phyloP scores from a whole-genome alignment of 768 basidiomycete genomes.

The Leccinellum luteum region DNA sequence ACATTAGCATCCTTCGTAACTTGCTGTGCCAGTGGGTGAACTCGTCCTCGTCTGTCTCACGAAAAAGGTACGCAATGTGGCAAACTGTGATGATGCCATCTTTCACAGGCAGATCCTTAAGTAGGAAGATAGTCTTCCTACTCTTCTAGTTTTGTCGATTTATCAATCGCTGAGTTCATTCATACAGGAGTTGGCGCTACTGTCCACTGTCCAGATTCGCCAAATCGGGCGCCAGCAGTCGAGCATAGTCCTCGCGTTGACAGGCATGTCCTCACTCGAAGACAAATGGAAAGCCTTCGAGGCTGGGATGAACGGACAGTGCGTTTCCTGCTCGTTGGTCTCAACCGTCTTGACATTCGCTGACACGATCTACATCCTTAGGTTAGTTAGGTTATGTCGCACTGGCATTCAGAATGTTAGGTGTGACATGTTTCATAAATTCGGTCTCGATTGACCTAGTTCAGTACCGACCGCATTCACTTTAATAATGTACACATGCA shows the following conservation, averaged over 20 bases:
- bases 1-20: too few species aligned
- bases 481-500: constrained; percentile 9
- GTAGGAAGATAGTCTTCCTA: too few species aligned
- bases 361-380: constrained; percentile 48
- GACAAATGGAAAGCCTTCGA: constrained; percentile 90
- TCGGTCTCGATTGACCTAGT: constrained; percentile 47
- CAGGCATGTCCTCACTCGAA: constrained; percentile 90
- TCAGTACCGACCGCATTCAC: constrained; percentile 6
- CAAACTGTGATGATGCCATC: too few species aligned
- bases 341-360: not conserved
- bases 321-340: constrained; percentile 32
- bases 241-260: constrained; percentile 81
- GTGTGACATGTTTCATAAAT: constrained; percentile 76
- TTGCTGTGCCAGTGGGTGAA: too few species aligned
- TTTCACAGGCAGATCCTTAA: too few species aligned
- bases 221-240: constrained; percentile 53
- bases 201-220: constrained; percentile 75
- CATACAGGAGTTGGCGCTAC: constrained; percentile 76
- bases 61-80: too few species aligned
- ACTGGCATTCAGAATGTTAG: constrained; percentile 81
- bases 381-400: constrained; percentile 91
- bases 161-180: constrained; percentile 2
- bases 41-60: too few species aligned
- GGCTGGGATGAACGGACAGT: constrained; percentile 95
- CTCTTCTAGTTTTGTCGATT: too few species aligned